A percentile compares a stretch with the other conserved stretches of the same genome.
phyloP scores from a whole-genome alignment of 805 yeast genomes.

The Monosporozyma servazzii region DNA sequence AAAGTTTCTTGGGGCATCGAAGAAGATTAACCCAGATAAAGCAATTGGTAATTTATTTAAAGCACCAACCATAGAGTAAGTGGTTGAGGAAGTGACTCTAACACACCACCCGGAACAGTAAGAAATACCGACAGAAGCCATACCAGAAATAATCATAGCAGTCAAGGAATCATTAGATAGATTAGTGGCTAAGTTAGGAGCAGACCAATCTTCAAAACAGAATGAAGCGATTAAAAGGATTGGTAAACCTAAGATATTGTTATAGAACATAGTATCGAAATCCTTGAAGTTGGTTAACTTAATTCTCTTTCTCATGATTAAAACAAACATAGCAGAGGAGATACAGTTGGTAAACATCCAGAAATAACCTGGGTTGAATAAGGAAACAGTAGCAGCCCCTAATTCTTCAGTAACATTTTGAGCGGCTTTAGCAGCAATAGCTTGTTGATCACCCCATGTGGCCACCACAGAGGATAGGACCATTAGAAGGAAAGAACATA shows the following conservation, averaged over 20 bases:
- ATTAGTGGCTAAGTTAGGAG: slow-evolving; percentile 62
- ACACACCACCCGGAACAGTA: slow-evolving; percentile 99
- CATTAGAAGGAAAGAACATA: slow-evolving; percentile 84
- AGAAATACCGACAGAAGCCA: slow-evolving; percentile 92
- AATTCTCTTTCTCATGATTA: slow-evolving; percentile 95
- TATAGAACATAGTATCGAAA: slow-evolving; percentile 96
- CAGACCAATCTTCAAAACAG: slow-evolving; percentile 85
- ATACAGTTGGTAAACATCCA: slow-evolving; percentile 97
- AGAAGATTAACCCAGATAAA: slow-evolving; percentile 85
- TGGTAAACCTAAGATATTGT: slow-evolving; percentile 89
- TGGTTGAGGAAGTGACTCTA: slow-evolving; percentile 95
- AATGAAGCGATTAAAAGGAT: slow-evolving; percentile 70
- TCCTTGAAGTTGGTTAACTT: slow-evolving; percentile 94
- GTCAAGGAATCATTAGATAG: slow-evolving; percentile 67
- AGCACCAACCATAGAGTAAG: slow-evolving; percentile 99
- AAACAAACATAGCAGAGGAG: slow-evolving; percentile 86
- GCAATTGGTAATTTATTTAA: slow-evolving; percentile 97
- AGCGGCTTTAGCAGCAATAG: slow-evolving; percentile 24
- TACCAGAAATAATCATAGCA: slow-evolving; percentile 84
- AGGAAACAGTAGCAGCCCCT: slow-evolving; percentile 27
- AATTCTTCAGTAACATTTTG: slow-evolving; percentile 20
- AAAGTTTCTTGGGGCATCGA: slow-evolving; percentile 91
- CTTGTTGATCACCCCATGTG: slow-evolving; percentile 68
- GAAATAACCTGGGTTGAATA: slow-evolving; percentile 67
- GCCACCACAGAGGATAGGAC: slow-evolving; percentile 95